Evolutionary conservation across 805 yeast genomes (phyloP).

Genomic region (Kregervanrija delftensis): DNA sequence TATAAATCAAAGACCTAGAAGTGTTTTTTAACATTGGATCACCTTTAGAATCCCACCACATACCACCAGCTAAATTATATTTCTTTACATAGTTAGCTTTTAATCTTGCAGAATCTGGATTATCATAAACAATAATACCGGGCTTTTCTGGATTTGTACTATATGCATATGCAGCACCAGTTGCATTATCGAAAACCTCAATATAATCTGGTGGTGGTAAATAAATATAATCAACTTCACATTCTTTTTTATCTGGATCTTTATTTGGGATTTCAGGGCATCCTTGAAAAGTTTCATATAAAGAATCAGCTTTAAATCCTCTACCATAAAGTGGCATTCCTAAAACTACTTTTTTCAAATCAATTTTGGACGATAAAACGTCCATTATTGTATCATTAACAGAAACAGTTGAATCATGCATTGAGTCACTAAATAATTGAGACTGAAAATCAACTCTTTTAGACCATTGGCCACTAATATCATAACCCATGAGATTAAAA

Average conservation of each 20-base stretch:
- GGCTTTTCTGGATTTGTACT: conserved; percentile 22
- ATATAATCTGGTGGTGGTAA: conserved; percentile 21
- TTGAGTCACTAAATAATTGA: conserved; percentile 38
- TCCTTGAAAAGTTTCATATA: conserved; percentile 10
- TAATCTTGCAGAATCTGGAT: conserved; percentile 36
- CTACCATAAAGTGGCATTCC: conserved; percentile 90
- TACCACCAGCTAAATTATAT: conserved; percentile 65
- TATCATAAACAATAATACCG: conserved; percentile 62
- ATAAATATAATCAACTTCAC: conserved; percentile 16
- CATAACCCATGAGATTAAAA: conserved; percentile 92
- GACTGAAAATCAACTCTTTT: conserved; percentile 57
- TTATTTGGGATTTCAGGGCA: conserved; percentile 16
- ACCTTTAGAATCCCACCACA: conserved; percentile 95
- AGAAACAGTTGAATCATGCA: conserved; percentile 27
- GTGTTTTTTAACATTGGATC: conserved; percentile 35
- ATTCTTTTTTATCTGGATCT: conserved; percentile 11
- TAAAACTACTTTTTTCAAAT: conserved; percentile 44
- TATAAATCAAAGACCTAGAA: conserved; percentile 35
- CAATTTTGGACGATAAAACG: conserved; percentile 6
- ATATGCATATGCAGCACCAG: conserved; percentile 51
- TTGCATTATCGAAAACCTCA: conserved; percentile 46
- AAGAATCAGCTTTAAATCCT: conserved; percentile 13
- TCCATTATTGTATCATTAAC: conserved; percentile 35
- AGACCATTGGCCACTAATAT: conserved; percentile 78
- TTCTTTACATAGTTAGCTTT: conserved; percentile 56